Percentiles rank a stretch among this genome's conserved stretches.
These are phyloP conservation scores for Mrakia gelida DNA, from an alignment of 768 basidiomycete genomes.

Conservation along the genomic window DNA sequence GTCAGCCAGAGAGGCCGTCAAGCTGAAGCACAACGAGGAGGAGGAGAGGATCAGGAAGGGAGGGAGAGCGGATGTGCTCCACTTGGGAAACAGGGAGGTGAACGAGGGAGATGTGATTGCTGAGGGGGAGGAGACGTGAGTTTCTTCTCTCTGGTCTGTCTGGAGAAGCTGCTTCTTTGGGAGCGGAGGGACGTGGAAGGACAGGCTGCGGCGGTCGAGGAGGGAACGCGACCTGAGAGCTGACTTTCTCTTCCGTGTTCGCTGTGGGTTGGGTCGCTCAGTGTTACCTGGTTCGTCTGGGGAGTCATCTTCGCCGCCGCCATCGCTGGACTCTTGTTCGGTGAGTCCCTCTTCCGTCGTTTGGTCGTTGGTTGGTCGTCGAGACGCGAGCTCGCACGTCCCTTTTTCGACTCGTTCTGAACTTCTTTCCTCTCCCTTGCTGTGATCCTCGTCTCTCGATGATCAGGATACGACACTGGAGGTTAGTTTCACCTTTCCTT, in stretches of 20 bases:
- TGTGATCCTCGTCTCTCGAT: background rate
- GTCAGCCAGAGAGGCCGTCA: slow-evolving; percentile 6
- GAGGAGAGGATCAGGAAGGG: background rate
- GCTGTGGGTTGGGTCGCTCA: background rate
- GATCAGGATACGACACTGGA: slow-evolving; percentile 70
- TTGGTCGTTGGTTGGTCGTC: background rate
- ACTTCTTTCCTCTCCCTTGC: background rate
- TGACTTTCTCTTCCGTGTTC: background rate
- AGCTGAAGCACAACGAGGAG: slow-evolving; percentile 3
- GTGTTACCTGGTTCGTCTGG: slow-evolving; percentile 70
- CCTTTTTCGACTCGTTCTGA: no score
- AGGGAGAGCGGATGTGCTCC: background rate
- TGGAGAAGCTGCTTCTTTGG: background rate
- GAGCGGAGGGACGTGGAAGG: background rate
- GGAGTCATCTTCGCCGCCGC: slow-evolving; percentile 68
- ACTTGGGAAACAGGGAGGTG: slow-evolving; percentile 24
- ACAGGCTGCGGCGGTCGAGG: background rate
- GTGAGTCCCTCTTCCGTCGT: slow-evolving; percentile 48
- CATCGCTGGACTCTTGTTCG: slow-evolving; percentile 71
- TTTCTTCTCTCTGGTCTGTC: no score
- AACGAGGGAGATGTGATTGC: slow-evolving; percentile 38
- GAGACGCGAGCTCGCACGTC: background rate
- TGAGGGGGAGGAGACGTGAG: slow-evolving; percentile 42
- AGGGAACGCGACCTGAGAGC: background rate
- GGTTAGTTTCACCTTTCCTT: background rate